Percentiles rank a stretch among this genome's conserved stretches.
These are phyloP conservation scores for Chlorencoelia australis DNA, from an alignment of 2,329 filamentous ascomycete species.

Conservation along the genomic window DNA sequence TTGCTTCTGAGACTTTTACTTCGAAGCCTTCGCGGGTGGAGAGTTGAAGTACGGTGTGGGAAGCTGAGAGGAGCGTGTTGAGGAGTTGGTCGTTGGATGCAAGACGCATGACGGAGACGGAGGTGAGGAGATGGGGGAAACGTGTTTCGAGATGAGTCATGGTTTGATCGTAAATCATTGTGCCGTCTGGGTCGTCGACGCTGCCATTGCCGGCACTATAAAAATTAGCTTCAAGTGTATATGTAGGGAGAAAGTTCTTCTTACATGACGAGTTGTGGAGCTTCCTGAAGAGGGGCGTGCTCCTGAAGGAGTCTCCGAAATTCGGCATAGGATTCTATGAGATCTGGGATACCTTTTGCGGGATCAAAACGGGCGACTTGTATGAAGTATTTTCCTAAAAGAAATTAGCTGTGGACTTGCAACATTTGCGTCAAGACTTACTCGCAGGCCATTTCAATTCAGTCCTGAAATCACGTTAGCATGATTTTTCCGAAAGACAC, in stretches of 20 bases:
- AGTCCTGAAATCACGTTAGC: slow-evolving; percentile 29
- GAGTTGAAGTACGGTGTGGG: slow-evolving; percentile 65
- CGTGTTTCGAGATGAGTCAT: slow-evolving; percentile 54
- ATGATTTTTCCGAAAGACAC: background rate
- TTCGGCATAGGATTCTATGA: slow-evolving; percentile 65
- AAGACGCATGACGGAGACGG: slow-evolving; percentile 67
- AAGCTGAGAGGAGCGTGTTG: slow-evolving; percentile 63
- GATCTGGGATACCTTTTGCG: slow-evolving; percentile 70
- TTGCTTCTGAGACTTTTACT: slow-evolving; percentile 75
- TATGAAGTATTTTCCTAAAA: slow-evolving; percentile 61
- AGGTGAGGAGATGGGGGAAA: slow-evolving; percentile 50
- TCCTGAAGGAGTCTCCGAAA: slow-evolving; percentile 54
- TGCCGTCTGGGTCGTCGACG: slow-evolving; percentile 71
- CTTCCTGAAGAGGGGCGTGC: slow-evolving; percentile 35
- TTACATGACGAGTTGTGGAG: slow-evolving; percentile 62
- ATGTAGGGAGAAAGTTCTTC: slow-evolving; percentile 13
- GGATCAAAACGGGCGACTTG: slow-evolving; percentile 79
- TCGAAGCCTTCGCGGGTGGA: slow-evolving; percentile 78
- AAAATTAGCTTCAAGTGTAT: background rate
- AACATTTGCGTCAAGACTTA: too few relatives aligned
- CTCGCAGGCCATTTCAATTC: slow-evolving; percentile 46
- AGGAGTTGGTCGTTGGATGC: slow-evolving; percentile 71
- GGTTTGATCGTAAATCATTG: slow-evolving; percentile 60
- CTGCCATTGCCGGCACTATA: slow-evolving; percentile 60
- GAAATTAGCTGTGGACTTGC: too few relatives aligned